Percentiles rank a stretch among this genome's conserved stretches.
Evolutionary conservation across 2,329 filamentous ascomycete genomes (phyloP).

Genomic region (Mycogone perniciosa): DNA sequence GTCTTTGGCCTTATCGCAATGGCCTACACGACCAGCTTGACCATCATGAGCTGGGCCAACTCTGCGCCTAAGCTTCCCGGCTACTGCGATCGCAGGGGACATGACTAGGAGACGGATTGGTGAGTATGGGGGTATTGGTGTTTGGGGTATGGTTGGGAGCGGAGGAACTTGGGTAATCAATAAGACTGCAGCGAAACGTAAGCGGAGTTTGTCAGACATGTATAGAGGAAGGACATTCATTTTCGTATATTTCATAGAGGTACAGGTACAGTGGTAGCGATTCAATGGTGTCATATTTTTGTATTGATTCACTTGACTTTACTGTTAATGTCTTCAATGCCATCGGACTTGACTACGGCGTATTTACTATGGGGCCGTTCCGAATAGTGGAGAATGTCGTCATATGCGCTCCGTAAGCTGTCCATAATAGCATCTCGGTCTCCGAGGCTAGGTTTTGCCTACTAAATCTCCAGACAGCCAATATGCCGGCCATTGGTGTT

Average conservation of each 20-base stretch:
- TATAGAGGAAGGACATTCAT: constrained; percentile 8
- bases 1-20: constrained; percentile 82
- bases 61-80: constrained; percentile 44
- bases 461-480: not conserved
- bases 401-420: not conserved
- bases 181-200: constrained; percentile 11
- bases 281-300: not conserved
- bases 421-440: constrained; percentile 9
- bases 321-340: not conserved
- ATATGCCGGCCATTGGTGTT: constrained; percentile 5
- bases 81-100: constrained; percentile 44
- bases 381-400: constrained; percentile 1
- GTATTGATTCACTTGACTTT: not conserved
- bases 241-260: constrained; percentile 6
- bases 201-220: constrained; percentile 15
- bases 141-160: not conserved
- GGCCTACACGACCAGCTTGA: constrained; percentile 84
- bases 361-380: constrained; percentile 5
- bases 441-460: constrained; percentile 5
- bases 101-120: constrained; percentile 10
- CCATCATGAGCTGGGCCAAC: constrained; percentile 77
- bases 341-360: not conserved
- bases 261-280: not conserved
- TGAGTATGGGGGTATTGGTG: constrained; percentile 2
- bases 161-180: not conserved